Evolutionary conservation across 106 monocot genomes (phyloP), one percentile per base, ranked within the genome.

Genomic region (Apostasia ramifera): DNA sequence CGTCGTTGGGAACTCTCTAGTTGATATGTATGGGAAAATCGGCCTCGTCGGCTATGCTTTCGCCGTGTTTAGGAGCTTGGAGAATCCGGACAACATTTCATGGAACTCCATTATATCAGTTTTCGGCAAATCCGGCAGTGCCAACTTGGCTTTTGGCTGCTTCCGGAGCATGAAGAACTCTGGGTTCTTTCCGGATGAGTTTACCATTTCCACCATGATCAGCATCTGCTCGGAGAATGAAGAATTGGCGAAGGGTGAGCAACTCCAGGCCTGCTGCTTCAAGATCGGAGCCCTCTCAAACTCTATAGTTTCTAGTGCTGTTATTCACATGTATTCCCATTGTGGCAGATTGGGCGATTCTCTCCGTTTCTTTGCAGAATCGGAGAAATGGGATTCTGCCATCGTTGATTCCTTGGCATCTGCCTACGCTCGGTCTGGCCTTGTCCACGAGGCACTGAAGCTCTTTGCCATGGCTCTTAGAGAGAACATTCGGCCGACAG

Each of bases 301-400:
- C 76, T 83, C 85, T 73, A 75, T 91, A 79, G 83, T 94, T 85
- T 82, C 81, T 59, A 91, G 90, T 51, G 76, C 87, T 75, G 61
- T 83, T 79, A 83, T 91, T 87, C 76, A 94, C 83, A 77, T 94
- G 94, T 94, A 85, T 81, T 94, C 87, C 47, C 73, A 77, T 52
- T 94, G 85, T 87, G 91, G 80, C 79, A 94, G 82, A 83, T 57
- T 94, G 67, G 76, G 71, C 4, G 59, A 70, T 73, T 82, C 94
- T 6, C 26, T 90, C 55, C 68, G 57, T 66, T 54, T 88, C 46
- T 94, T 91, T 54, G 55, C 68, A 48, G 79, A 79, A 61, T 63
- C 71, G 60, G 49, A 43, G 26, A 68, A 5, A 52, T 85, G 78
- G 82, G 84, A 90, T 76, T 79, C 86, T 37, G 66, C 78, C 8